Base-by-base conservation (phyloP, 768 basidiomycete genomes). In the Boletus subcaerulescens region DNA sequence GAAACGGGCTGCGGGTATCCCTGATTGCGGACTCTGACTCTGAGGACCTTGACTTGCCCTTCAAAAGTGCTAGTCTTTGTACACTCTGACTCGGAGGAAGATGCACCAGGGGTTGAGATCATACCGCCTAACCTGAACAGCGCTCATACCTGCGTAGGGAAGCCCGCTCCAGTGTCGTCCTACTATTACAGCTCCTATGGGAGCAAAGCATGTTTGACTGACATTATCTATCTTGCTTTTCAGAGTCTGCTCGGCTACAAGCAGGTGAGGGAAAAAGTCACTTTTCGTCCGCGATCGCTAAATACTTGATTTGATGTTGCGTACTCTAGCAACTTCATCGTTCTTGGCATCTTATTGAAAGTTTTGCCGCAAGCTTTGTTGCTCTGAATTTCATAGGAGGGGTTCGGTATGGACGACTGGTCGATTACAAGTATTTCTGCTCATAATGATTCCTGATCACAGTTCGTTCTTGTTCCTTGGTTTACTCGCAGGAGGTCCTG, bases 121-220 rank as follows among this genome's bases (percentile, higher is more conserved):
- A 94, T 83, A 94, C 92, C 91, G 93, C 86, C 83, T 73, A 93
- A 93, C 92, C 91, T 94, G 93, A 91, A 81, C 87, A 92, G 91
- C 80, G 89, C 84, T 91, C 81, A 93, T 80, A 91, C 89, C 90
- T 92, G 92, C 93, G 92, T 91, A 93, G 91, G 91, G 91, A 94
- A 91, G 87, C 87, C 88, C 13, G 14, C 33, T 77, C 78, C 82
- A 87, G 87, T 83, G 77, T 86, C 74, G 63, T 70, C 75, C 74
- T 73, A 68, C 71, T 69, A 67, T 70, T 66, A 60, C 68, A 74
- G 71, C 75, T 71, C 63, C 69, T 55, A 56, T 62, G 65, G 70
- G 73, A 76, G 77, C 66, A 63, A 67, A 51, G 62, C 56, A 62
- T 64, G 61, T 64, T 60, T 67, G 70, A 77, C 87, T 91, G 72